Evolutionary conservation across 208 protist species (phyloP).

Genomic region (Crithidia brevicula): DNA sequence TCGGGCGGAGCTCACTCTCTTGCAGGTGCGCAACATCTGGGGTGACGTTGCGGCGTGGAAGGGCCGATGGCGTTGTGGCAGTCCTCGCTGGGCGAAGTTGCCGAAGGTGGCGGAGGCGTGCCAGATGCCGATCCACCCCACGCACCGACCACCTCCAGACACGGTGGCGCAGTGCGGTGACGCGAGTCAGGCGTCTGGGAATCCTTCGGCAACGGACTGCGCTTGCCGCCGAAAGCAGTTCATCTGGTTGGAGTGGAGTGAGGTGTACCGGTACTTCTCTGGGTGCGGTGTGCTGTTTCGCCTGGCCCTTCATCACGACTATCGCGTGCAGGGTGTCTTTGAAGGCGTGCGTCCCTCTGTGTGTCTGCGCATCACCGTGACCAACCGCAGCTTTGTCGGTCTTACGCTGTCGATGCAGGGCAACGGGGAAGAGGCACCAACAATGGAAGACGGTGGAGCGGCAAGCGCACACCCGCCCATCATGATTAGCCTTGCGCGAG

Average conservation of each 20-base stretch:
- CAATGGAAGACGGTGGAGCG: not conserved
- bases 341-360: constrained; percentile 40
- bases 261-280: constrained; percentile 63
- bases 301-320: constrained; percentile 41
- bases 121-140: constrained; percentile 13
- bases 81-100: constrained; percentile 20
- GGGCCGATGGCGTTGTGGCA: constrained; percentile 31
- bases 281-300: constrained; percentile 57
- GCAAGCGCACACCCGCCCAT: constrained; percentile 31
- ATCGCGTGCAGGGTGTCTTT: constrained; percentile 55
- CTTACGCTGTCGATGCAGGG: constrained; percentile 24
- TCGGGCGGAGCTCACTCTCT: constrained; percentile 20
- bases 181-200: not conserved
- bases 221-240: constrained; percentile 25
- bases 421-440: not conserved
- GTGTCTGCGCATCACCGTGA: constrained; percentile 46
- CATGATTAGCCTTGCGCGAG: constrained; percentile 26
- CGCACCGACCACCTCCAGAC: not conserved
- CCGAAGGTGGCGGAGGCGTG: constrained; percentile 24
- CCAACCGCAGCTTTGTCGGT: constrained; percentile 27
- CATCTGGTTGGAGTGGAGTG: constrained; percentile 72
- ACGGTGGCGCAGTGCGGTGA: not conserved
- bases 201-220: not conserved
- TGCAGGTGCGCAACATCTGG: constrained; percentile 33
- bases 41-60: constrained; percentile 26